Evolutionary conservation across 257 asterid genomes (phyloP).

Genomic region (Coffea eugenioides): DNA sequence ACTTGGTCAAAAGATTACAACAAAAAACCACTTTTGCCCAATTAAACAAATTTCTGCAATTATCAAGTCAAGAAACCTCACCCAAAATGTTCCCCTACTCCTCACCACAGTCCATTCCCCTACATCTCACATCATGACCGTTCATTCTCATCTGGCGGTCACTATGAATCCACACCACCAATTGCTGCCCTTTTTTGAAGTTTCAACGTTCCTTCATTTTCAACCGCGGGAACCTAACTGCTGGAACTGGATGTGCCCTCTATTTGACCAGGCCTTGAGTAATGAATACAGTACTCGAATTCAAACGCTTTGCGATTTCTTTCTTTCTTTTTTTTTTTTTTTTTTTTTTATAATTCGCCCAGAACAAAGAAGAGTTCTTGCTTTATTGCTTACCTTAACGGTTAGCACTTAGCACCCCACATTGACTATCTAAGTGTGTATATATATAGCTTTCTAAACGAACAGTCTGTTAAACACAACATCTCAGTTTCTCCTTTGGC

Average conservation of each 20-base stretch:
- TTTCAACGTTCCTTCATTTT: not conserved
- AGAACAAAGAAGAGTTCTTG: not conserved
- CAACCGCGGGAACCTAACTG: slow-evolving; percentile 7
- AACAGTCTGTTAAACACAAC: not conserved
- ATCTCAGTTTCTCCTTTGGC: not conserved
- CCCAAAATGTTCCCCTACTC: not conserved
- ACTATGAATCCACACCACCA: not conserved
- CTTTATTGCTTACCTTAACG: not conserved
- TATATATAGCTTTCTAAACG: not conserved
- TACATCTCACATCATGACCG: not conserved
- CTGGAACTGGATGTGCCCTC: not conserved
- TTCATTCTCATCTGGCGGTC: not conserved
- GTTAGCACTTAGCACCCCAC: not conserved
- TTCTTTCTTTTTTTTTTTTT: too few species aligned
- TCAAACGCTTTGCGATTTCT: not conserved
- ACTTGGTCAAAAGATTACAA: not conserved
- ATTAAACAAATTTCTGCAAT: too few species aligned
- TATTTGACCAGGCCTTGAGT: not conserved
- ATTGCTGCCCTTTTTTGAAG: not conserved
- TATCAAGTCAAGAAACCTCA: too few species aligned
- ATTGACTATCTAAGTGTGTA: not conserved
- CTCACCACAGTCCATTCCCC: not conserved
- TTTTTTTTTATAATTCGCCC: not conserved
- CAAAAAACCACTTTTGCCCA: not conserved
- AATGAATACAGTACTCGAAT: not conserved